phyloP scores from a whole-genome alignment of 148 eudicot genomes.

The Selenicereus undatus region DNA sequence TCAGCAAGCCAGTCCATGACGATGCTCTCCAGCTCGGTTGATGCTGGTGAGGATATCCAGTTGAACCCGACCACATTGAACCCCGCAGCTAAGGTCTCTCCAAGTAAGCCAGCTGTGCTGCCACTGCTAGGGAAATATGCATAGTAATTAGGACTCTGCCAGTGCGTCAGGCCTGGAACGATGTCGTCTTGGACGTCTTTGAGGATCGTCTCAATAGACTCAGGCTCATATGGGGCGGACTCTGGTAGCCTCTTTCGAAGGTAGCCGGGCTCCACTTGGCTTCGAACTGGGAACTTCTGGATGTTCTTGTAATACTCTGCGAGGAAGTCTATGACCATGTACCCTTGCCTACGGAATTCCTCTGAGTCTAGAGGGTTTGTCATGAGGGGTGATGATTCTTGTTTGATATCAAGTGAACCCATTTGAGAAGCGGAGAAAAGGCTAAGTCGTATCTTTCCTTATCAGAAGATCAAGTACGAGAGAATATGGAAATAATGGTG shows the following conservation, averaged over 20 bases:
- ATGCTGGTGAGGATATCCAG: constrained; percentile 44
- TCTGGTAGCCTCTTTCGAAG: constrained; percentile 29
- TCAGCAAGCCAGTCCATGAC: constrained; percentile 43
- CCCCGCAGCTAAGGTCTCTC: constrained; percentile 36
- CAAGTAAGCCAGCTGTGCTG: constrained; percentile 37
- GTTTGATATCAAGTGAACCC: constrained; percentile 29
- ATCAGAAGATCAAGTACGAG: not conserved
- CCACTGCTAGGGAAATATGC: constrained; percentile 42
- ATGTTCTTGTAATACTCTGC: constrained; percentile 37
- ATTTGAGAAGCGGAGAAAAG: constrained; percentile 17
- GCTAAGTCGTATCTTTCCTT: not conserved
- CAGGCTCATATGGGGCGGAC: constrained; percentile 34
- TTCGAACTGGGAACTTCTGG: constrained; percentile 37
- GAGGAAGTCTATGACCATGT: constrained; percentile 35
- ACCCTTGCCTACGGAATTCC: constrained; percentile 35
- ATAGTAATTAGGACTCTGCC: constrained; percentile 46
- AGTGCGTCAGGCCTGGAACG: constrained; percentile 39
- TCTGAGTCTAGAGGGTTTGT: constrained; percentile 38
- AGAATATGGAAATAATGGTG: not conserved
- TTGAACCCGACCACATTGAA: constrained; percentile 43
- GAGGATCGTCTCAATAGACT: constrained; percentile 39
- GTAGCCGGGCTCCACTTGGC: constrained; percentile 42
- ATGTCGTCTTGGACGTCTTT: constrained; percentile 33
- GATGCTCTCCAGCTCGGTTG: constrained; percentile 39
- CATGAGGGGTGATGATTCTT: constrained; percentile 9